These are phyloP conservation scores for Wickerhamomyces sydowiorum DNA, from an alignment of 805 yeast species.

Conservation along the genomic window DNA sequence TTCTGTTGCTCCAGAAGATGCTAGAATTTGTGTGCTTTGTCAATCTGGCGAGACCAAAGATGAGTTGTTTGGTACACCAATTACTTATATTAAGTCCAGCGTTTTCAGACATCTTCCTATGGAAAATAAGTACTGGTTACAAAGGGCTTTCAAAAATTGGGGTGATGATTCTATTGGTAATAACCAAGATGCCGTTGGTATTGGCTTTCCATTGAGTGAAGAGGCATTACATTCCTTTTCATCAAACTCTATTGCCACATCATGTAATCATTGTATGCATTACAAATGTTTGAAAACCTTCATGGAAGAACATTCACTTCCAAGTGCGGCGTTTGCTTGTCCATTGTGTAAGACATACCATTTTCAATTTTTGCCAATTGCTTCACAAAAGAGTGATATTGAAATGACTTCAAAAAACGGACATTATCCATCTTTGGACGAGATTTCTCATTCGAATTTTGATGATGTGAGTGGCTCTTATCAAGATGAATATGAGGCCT, in stretches of 20 bases:
- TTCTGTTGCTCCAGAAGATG: slow-evolving; percentile 19
- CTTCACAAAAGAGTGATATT: slow-evolving; percentile 36
- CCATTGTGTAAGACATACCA: slow-evolving; percentile 88
- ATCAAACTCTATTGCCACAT: slow-evolving; percentile 22
- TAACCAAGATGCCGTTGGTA: slow-evolving; percentile 23
- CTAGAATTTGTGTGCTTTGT: slow-evolving; percentile 50
- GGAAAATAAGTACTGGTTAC: not conserved
- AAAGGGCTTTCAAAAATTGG: slow-evolving; percentile 17
- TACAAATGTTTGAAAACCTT: slow-evolving; percentile 67
- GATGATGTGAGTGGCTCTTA: not conserved
- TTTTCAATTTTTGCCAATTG: slow-evolving; percentile 67
- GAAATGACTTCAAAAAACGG: slow-evolving; percentile 16
- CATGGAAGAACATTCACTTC: slow-evolving; percentile 52
- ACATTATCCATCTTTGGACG: not conserved
- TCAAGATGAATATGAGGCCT: too few species aligned
- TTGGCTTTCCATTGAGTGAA: slow-evolving; percentile 17
- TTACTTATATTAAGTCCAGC: slow-evolving; percentile 35
- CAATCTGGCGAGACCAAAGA: slow-evolving; percentile 42
- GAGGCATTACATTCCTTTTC: slow-evolving; percentile 4
- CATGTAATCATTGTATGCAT: slow-evolving; percentile 96
- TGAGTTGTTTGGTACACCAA: slow-evolving; percentile 55
- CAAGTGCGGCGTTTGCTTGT: slow-evolving; percentile 72
- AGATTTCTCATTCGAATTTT: not conserved
- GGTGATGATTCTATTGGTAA: slow-evolving; percentile 14
- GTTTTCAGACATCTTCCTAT: slow-evolving; percentile 17